Evolutionary conservation across 2,329 filamentous ascomycete species (phyloP).

Genomic region (Penicillium sp.): DNA sequence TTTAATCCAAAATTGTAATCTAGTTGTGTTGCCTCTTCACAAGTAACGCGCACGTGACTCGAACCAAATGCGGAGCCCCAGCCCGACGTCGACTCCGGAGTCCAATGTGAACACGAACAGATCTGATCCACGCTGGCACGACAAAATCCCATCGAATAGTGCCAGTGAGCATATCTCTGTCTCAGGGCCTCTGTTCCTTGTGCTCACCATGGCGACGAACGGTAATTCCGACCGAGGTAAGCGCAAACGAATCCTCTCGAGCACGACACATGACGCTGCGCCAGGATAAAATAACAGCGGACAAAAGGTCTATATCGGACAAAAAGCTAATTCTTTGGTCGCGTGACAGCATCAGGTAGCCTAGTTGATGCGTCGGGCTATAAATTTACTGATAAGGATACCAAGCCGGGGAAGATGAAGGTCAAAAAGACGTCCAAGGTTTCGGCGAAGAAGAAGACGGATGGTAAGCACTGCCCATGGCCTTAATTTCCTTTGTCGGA

Average conservation of each 20-base stretch:
- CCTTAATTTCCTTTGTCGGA: neutral
- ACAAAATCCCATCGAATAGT: slow-evolving; percentile 1
- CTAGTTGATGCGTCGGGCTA: slow-evolving; percentile 45
- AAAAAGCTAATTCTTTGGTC: slow-evolving; percentile 6
- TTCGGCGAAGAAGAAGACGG: slow-evolving; percentile 35
- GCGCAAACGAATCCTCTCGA: slow-evolving; percentile 9
- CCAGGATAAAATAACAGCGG: neutral
- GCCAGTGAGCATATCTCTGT: slow-evolving; percentile 2
- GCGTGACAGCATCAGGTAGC: slow-evolving; percentile 27
- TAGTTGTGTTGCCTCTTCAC: neutral
- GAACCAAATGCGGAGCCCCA: slow-evolving; percentile 26
- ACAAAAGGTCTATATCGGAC: neutral
- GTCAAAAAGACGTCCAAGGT: slow-evolving; percentile 38
- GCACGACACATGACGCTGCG: slow-evolving; percentile 6
- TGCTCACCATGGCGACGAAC: slow-evolving; percentile 34
- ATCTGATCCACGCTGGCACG: slow-evolving; percentile 1
- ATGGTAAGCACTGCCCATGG: slow-evolving; percentile 22
- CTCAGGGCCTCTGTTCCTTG: slow-evolving; percentile 4
- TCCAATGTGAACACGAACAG: slow-evolving; percentile 6
- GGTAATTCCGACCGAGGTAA: slow-evolving; percentile 35
- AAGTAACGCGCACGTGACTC: slow-evolving; percentile 18
- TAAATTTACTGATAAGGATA: slow-evolving; percentile 44
- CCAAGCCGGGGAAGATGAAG: slow-evolving; percentile 44
- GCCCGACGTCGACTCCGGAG: slow-evolving; percentile 20
- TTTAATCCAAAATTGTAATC: neutral